phyloP scores from a whole-genome alignment of 169 alveolate species.

The Cryptosporidium andersoni region DNA sequence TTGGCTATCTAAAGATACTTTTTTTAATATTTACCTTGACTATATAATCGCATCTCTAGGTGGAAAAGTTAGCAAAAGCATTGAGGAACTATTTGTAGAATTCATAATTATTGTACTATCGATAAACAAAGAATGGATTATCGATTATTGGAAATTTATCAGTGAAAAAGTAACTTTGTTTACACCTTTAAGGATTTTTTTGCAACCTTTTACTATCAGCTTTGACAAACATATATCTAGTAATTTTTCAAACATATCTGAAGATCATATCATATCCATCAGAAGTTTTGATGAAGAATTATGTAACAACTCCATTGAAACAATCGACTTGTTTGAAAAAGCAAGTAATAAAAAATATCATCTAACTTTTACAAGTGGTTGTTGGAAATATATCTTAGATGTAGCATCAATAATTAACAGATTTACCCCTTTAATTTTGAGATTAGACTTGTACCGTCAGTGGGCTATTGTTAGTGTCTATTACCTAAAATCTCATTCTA shows the following conservation, averaged over 20 bases:
- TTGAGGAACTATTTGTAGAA: conserved; percentile 42
- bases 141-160: conserved; percentile 8
- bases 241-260: neutral
- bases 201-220: conserved; percentile 40
- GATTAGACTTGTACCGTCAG: conserved; percentile 3
- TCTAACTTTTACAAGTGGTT: conserved; percentile 6
- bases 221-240: neutral
- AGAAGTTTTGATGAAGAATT: too few relatives aligned
- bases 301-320: too few relatives aligned
- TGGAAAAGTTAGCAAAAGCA: conserved; percentile 35
- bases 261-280: neutral
- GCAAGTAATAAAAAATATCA: too few relatives aligned
- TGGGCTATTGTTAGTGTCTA: conserved; percentile 9
- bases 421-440: conserved; percentile 28
- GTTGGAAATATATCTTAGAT: conserved; percentile 15
- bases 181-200: conserved; percentile 46
- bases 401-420: conserved; percentile 26
- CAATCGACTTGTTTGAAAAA: too few relatives aligned
- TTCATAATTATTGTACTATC: conserved; percentile 14
- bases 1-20: conserved; percentile 27
- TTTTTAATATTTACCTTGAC: conserved; percentile 26
- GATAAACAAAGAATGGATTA: conserved; percentile 26
- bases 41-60: conserved; percentile 36
- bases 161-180: neutral
- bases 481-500: conserved; percentile 1